Evolutionary conservation across 805 yeast genomes (phyloP).

Genomic region (Kazachstania martiniae): DNA sequence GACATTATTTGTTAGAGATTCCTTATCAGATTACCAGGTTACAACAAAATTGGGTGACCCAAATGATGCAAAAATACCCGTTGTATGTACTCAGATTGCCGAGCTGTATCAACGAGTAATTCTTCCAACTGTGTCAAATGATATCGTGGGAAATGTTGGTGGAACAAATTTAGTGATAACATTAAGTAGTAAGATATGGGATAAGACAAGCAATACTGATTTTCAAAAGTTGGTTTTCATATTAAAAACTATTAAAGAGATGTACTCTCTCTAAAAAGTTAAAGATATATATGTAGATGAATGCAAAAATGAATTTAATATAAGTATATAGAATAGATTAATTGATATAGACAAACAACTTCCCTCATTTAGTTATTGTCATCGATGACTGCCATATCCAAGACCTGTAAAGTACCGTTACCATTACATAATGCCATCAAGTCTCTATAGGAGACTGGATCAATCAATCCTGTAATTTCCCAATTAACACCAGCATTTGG

Average conservation of each 20-base stretch:
- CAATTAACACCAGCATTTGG: constrained; percentile 35
- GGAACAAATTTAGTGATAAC: constrained; percentile 29
- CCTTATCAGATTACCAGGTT: constrained; percentile 34
- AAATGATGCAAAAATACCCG: constrained; percentile 36
- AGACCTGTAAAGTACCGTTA: constrained; percentile 63
- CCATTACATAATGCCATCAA: constrained; percentile 51
- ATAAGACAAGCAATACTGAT: constrained; percentile 20
- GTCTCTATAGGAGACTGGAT: constrained; percentile 73
- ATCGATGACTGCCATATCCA: constrained; percentile 81
- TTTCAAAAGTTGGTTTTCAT: constrained; percentile 38
- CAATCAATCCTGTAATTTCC: constrained; percentile 61
- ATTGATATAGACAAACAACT: not conserved
- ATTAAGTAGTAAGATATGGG: constrained; percentile 39
- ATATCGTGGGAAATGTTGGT: constrained; percentile 5
- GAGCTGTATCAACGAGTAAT: constrained; percentile 25
- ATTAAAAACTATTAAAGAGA: constrained; percentile 25
- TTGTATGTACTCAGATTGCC: constrained; percentile 36
- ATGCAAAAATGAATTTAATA: too few relatives aligned
- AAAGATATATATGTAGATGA: not conserved
- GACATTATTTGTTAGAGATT: constrained; percentile 16
- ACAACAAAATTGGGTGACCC: constrained; percentile 38
- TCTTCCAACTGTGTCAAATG: constrained; percentile 9
- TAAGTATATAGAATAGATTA: not conserved
- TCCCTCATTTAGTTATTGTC: constrained; percentile 21
- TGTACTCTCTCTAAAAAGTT: constrained; percentile 8